Percentiles rank a stretch among this genome's conserved stretches.
phyloP scores from a whole-genome alignment of 2,329 filamentous ascomycete genomes.

The Domatiomyces globalis region DNA sequence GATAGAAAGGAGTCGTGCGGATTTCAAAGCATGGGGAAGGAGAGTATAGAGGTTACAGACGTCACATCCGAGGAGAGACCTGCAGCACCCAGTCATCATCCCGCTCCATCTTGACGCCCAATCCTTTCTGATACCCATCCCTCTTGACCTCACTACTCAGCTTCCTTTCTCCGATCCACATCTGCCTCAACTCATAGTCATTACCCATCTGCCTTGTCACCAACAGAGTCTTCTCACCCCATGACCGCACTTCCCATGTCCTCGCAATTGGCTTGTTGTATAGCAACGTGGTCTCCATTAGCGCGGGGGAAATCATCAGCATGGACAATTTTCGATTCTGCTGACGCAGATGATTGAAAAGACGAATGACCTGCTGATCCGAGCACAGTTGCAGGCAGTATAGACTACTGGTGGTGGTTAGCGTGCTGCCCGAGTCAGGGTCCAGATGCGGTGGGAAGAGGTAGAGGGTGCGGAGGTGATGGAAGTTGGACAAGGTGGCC shows the following conservation, averaged over 20 bases:
- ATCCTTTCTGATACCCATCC: not conserved
- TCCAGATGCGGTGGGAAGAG: conserved; percentile 16
- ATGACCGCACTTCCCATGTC: conserved; percentile 14
- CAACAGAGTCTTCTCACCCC: conserved; percentile 13
- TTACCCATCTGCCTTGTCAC: conserved; percentile 13
- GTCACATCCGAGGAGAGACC: too few species aligned
- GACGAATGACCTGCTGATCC: conserved; percentile 15
- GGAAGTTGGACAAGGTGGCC: conserved; percentile 13
- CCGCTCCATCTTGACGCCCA: not conserved
- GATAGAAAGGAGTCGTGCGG: too few species aligned
- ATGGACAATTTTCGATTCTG: conserved; percentile 11
- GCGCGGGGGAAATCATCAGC: conserved; percentile 8
- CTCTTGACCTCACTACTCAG: conserved; percentile 14
- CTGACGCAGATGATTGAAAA: conserved; percentile 14
- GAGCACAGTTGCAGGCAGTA: conserved; percentile 4
- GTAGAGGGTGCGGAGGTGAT: conserved; percentile 12
- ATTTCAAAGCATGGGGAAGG: too few species aligned
- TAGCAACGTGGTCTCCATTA: not conserved
- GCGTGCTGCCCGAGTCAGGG: not conserved
- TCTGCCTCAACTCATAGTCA: conserved; percentile 16
- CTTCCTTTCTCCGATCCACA: conserved; percentile 15
- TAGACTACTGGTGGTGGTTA: not conserved
- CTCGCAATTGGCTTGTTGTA: conserved; percentile 3
- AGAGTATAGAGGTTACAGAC: too few species aligned
- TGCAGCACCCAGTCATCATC: not conserved